Base-by-base conservation (phyloP, 805 yeast genomes). In the Kluyveromyces starmeri region DNA sequence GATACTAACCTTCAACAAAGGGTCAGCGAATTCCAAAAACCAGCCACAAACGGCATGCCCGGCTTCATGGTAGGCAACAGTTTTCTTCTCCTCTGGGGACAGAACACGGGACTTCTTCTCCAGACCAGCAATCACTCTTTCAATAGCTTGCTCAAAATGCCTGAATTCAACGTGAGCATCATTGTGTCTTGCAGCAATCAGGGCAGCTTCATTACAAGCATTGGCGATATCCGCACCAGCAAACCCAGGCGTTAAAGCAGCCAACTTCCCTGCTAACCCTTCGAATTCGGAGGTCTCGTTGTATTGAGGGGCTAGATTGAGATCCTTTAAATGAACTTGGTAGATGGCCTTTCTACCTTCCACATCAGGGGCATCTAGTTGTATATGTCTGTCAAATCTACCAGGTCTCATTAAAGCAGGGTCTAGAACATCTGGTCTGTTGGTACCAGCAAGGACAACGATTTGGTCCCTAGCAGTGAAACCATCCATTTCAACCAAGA, bases 21-120 rank as follows among this genome's bases (percentile, higher is more conserved):
- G 98, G 55, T 89, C 96, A 2, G 97, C 95, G 58, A 72, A 71
- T 58, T 83, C 74, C 51, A 92, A 70, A 53, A 67, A 86, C 99
- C 98, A 92, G 9, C 98, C 98, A 59, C 97, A 88, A 41, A 92
- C 75, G 8, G 99, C 98, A 61, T 94, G 98, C 4, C 98, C 99
- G 3, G 99, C 98, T 60, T 92, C 99, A 56, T 94, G 98, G 51
- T 82, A 92, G 1, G 98, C 98, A 38, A 94, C 96, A 18, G 85
- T 76, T 42, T 68, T 75, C 62, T 86, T 84, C 55, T 94, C 97
- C 40, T 81, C 88, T 1, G 85, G 80, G 3, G 85, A 75, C 41
- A 94, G 67, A 10, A 92, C 72, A 51, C 81, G 79, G 11, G 88
- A 73, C 61, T 85, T 89, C 68, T 83, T 83, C 59, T 89, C 97